phyloP scores from a whole-genome alignment of 345 rosid genomes.

The Geranium brycei region DNA sequence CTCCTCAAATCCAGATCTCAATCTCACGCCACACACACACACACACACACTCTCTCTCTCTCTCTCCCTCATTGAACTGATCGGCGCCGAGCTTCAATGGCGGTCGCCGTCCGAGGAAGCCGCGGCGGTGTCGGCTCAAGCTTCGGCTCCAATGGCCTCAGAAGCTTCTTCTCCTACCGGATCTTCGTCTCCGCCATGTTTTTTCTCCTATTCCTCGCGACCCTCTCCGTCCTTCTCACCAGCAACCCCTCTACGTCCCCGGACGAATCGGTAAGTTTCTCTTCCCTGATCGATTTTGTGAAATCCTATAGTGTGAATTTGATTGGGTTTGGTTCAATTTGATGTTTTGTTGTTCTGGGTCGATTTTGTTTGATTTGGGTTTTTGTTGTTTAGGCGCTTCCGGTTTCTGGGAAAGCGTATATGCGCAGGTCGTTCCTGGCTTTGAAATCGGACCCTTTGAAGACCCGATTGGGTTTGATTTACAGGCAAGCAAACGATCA shows the following conservation, averaged over 20 bases:
- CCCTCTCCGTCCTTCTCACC: slow-evolving; percentile 61
- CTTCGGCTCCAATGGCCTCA: slow-evolving; percentile 31
- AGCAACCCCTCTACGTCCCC: slow-evolving; percentile 29
- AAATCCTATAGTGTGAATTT: no score
- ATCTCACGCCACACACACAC: neutral
- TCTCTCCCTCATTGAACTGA: neutral
- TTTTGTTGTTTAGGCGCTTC: slow-evolving; percentile 30
- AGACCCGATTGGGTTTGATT: slow-evolving; percentile 72
- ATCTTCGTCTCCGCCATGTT: slow-evolving; percentile 78
- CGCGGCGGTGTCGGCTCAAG: slow-evolving; percentile 35
- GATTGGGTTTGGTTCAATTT: no score
- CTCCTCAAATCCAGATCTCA: neutral
- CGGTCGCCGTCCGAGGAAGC: slow-evolving; percentile 58
- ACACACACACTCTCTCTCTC: neutral
- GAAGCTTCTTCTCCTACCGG: slow-evolving; percentile 61
- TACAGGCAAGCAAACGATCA: slow-evolving; percentile 84
- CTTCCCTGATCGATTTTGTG: neutral
- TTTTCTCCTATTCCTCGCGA: slow-evolving; percentile 62
- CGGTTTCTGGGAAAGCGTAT: slow-evolving; percentile 47
- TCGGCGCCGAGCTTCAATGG: slow-evolving; percentile 25
- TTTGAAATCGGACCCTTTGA: slow-evolving; percentile 67
- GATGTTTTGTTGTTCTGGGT: neutral
- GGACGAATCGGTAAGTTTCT: slow-evolving; percentile 35
- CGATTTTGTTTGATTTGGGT: slow-evolving; percentile 2
- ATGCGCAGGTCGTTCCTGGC: slow-evolving; percentile 57